Base-by-base conservation (phyloP, 2,329 filamentous ascomycete species). In the Aspergillus pseudoviridinutans region DNA sequence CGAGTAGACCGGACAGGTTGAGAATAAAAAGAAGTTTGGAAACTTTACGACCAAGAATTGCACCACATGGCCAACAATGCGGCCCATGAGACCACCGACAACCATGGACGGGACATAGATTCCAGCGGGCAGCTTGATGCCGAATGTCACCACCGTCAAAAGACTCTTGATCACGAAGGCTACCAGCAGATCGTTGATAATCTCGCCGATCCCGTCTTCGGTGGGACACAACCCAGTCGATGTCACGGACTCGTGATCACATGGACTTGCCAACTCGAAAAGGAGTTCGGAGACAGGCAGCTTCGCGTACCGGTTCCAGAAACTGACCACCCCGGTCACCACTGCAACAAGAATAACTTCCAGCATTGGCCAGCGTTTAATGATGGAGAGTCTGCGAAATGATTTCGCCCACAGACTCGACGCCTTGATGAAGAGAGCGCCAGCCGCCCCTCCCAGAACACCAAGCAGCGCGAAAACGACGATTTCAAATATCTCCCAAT, bases 31-130 rank as follows among this genome's bases (percentile, higher is more conserved):
- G 68, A 87, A 88, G 55, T 86, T 76, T 0, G 91, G 89, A 68
- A 87, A 89, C 29, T 82, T 83, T 56, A 95, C 80, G 5, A 93
- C 91, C 53, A 90, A 75, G 75, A 89, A 92, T 71, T 97, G 93
- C 0, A 92, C 86, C 6, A 87, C 74, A 71, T 97, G 94, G 1
- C 94, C 94, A 12, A 96, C 84, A 49, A 94, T 87, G 7, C 93
- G 87, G 29, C 93, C 93, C 79, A 96, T 87, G 20, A 99, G 79
- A 68, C 94, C 94, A 62, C 94, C 94, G 20, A 97, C 91, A 28
- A 97, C 94, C 94, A 99, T 99, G 66, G 93, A 97, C 3, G 94
- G 94, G 1, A 99, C 92, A 67, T 99, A 99, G 65, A 99, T 97
- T 61, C 94, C 94, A 1, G 93, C 92, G 9, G 94, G 94, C 0